Base-by-base conservation (phyloP, 2,329 filamentous ascomycete genomes). In the Ascochyta viciae-villosae region DNA sequence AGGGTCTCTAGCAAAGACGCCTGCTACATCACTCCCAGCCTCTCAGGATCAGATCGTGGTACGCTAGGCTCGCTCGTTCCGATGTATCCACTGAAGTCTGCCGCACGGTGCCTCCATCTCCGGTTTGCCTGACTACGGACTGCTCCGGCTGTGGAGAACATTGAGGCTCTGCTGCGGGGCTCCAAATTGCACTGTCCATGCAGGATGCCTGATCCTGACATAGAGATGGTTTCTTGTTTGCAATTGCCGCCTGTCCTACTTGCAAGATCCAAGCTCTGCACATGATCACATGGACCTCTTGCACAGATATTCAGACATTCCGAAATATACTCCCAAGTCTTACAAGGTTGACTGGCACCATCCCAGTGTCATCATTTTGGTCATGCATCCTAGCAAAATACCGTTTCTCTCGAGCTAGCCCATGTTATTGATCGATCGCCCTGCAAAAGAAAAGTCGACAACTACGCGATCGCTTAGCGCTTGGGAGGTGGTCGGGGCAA, bases 141-240 rank as follows among this genome's bases (percentile, higher is more conserved):
- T 35, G 15, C 37, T 50, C 31, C 16, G 26, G 6, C n/a, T 51
- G 53, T 56, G 53, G 53, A 47, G 53, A 37, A 47, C 24, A 16
- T 37, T 50, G 47, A 56, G 53, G 53, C 53, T 56, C 53, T 56
- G 47, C 48, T 56, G 47, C 42, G 47, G 53, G 53, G 47, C 53
- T 56, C 47, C 42, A 51, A 55, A 51, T 43, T 29, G 43, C 31
- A 38, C 48, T 39, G 19, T 8, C 16, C 8, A 26, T 9, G 34
- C 33, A 43, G 23, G 15, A 34, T 37, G 26, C 19, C 37, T 51
- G 42, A 46, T 50, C 42, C 42, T 23, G 19, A 37, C n/a, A 26
- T 24, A n/a, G 39, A 22, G 13, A 35, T 35, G n/a, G 15, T n/a
- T 8, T 35, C 33, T 35, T 35, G 33, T 35, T 16, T 13, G 39